Base-by-base conservation (phyloP, 2,329 filamentous ascomycete genomes). In the Aspergillus eucalypticola region DNA sequence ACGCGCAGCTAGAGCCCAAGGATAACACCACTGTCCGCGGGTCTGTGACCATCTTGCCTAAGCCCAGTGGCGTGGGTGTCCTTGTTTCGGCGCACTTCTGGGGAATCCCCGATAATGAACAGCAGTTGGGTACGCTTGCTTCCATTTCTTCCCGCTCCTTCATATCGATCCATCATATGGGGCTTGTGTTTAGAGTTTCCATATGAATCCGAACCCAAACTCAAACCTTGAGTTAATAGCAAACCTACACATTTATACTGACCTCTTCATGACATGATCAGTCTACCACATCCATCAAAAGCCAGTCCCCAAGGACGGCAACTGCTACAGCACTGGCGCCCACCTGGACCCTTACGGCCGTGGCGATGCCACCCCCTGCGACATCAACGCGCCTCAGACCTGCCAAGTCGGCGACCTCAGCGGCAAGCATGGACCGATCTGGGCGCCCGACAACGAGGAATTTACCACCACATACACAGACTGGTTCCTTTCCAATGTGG, bases 391-490 rank as follows among this genome's bases (percentile, higher is more conserved):
- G 6, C 88, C 88, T 7, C 75, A 84, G 62, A 87, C 85, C 8
- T 95, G 90, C 79, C 86, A 94, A 76, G 85, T 90, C 10, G 90
- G 91, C 65, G 90, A 94, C 73, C 80, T 92, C 58, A 84, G 85
- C 67, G 90, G 90, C 71, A 94, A 94, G 79, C 80, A 89, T 69
- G 89, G 89, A 63, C 81, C 81, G 61, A 83, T 90, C 68, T 79
- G 75, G 25, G 73, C 75, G 27, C 87, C 82, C 70, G 70, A 49
- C 6, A 59, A 60, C 39, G 60, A 68, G 46, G 56, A 57, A 23
- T 79, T 74, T 66, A 66, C 67, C 17, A 63, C 63, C 41, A 62
- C 64, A 49, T 82, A 84, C 64, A 66, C 73, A 41, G 84, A 86
- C 63, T 69, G 73, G 39, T 87, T 81, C 73, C 62, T 82, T 39